Evolutionary conservation across 2,329 filamentous ascomycete genomes (phyloP), one percentile per base, ranked within the genome.

Genomic region (Exophiala viscosa): DNA sequence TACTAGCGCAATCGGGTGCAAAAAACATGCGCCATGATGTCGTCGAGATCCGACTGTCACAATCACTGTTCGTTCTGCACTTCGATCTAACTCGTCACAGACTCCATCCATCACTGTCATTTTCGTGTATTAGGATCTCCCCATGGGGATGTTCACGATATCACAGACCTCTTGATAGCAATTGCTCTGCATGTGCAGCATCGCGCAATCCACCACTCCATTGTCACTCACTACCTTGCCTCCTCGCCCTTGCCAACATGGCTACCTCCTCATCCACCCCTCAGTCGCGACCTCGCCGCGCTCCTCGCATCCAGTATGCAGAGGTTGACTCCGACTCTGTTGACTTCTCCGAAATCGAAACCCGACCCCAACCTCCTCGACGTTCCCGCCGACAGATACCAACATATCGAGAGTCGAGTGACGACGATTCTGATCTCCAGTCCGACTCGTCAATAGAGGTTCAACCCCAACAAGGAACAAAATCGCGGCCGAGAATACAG

Each of bases 331-430:
- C 43, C 34, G 54, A 54, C 28, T 51, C 49, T 7, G 48, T 54
- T 23, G 33, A 46, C n/a, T 23, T 45, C n/a, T 35, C 35, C 13
- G 41, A 48, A n/a, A 42, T 52, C 18, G 14, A 23, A 8, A 9
- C 28, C 14, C 45, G 39, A 7, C 33, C 50, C 14, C 54, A 49
- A 15, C 51, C 54, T n/a, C 15, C 41, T 11, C 51, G 57, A 15
- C 40, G 52, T 38, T 45, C 46, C 13, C 57, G 57, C 36, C 50
- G 50, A 5, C 51, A 46, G 32, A 35, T 54, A 9, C 50, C 48
- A 39, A 55, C 54, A 15, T 60, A 60, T 41, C 40, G 55, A 35
- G 57, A 60, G 35, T 51, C 52, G 18, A 57, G 51, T 32, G 39
- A 36, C 17, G 50, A 47, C 40, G 43, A 53, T 36, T 39, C 53